Percentiles rank a stretch among this genome's conserved stretches.
These are phyloP conservation scores for Rhodomyrtus tomentosa DNA, from an alignment of 345 rosid species.

Conservation along the genomic window DNA sequence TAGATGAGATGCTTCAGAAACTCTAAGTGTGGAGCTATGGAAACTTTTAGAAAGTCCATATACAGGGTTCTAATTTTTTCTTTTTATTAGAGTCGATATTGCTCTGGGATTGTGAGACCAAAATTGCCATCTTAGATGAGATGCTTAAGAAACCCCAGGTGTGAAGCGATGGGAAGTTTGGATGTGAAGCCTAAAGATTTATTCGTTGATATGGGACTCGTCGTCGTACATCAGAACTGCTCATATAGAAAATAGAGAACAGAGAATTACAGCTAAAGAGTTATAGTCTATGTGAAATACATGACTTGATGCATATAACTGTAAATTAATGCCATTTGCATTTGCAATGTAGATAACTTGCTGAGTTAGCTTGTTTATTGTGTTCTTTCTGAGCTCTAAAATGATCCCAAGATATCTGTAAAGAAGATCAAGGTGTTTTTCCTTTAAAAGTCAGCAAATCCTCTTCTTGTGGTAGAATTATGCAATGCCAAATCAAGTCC, in stretches of 20 bases:
- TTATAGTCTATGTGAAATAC: background rate
- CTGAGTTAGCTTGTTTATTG: background rate
- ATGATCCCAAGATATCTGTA: background rate
- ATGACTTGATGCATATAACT: background rate
- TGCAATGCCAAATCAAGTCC: background rate
- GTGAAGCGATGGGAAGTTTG: background rate
- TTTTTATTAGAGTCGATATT: background rate
- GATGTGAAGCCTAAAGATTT: background rate
- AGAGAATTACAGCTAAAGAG: background rate
- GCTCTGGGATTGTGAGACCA: background rate
- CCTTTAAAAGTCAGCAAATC: background rate
- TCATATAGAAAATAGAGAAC: background rate
- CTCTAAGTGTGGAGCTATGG: background rate
- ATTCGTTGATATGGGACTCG: background rate
- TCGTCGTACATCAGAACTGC: background rate
- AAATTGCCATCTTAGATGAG: background rate
- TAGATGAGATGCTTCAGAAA: background rate
- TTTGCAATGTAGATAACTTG: background rate
- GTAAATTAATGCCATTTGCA: background rate
- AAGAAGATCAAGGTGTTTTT: background rate
- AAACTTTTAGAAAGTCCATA: background rate
- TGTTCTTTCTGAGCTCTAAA: background rate
- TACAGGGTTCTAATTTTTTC: background rate
- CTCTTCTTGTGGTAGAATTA: background rate
- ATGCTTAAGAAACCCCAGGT: background rate